phyloP scores from a whole-genome alignment of 805 yeast species.

The Yarrowia sp. region DNA sequence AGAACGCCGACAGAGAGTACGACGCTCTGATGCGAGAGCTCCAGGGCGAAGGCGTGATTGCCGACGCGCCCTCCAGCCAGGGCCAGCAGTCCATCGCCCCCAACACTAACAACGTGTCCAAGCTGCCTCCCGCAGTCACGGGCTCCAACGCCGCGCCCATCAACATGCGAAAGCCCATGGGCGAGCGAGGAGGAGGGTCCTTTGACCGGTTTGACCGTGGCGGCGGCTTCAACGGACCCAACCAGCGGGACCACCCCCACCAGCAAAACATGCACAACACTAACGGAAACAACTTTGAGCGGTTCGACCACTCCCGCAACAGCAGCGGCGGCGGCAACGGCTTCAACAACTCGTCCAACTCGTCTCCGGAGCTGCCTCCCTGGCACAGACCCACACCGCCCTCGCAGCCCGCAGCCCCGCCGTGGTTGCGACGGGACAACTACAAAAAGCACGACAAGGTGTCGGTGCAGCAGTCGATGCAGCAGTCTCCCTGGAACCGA shows the following conservation, averaged over 20 bases:
- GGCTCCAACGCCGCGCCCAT: conserved; percentile 39
- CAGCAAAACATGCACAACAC: conserved; percentile 30
- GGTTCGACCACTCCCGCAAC: conserved; percentile 8
- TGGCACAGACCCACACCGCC: conserved; percentile 38
- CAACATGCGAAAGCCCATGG: conserved; percentile 30
- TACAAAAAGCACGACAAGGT: conserved; percentile 36
- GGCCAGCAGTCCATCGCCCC: conserved; percentile 14
- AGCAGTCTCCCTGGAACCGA: conserved; percentile 36
- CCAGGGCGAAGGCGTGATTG: conserved; percentile 33
- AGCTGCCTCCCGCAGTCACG: conserved; percentile 19
- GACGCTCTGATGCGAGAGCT: conserved; percentile 61
- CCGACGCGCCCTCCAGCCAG: background rate
- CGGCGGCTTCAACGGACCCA: conserved; percentile 29
- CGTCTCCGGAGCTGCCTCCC: conserved; percentile 36
- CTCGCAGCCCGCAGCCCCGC: conserved; percentile 37
- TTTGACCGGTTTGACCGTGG: conserved; percentile 31
- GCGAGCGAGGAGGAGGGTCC: conserved; percentile 31
- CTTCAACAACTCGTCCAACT: conserved; percentile 32
- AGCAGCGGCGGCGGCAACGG: background rate
- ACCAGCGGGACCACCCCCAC: conserved; percentile 24
- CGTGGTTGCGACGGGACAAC: conserved; percentile 39
- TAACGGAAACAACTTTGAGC: conserved; percentile 34
- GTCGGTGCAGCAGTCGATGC: conserved; percentile 24
- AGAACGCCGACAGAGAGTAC: conserved; percentile 57
- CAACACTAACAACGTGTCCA: conserved; percentile 28